Base-by-base conservation (phyloP, 179 eudicot species). In the Beta macrorhiza region DNA sequence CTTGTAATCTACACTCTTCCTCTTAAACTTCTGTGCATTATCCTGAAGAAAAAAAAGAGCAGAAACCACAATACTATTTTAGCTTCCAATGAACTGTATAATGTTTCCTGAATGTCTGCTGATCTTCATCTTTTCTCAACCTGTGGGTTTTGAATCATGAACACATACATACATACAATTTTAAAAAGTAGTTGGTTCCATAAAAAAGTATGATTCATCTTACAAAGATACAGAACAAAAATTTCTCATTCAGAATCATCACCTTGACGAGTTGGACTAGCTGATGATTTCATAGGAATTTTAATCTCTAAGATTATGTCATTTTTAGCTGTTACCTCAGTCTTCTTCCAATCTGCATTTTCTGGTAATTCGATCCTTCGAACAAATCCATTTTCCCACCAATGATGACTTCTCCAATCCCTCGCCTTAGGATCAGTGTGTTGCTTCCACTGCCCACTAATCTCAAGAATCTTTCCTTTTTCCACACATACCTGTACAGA, bases 371-470 rank as follows among this genome's bases (percentile, higher is more conserved):
- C 97, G 20, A 95, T 86, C 89, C 94, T 87, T 71, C 98, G 82
- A 29, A 95, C 97, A 47, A 73, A 93, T 32, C 98, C 98, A 70
- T 88, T 85, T 79, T 92, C 98, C 98, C 98, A 95, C 98, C 98
- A 95, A 58, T 89, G 83, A 57, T 85, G 75, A 70, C 89, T 90
- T 84, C 87, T 91, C 98, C 98, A 95, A 44, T 95, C 93, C 82
- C 86, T 90, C 11, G 87, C 45, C 75, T 74, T 85, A 5, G 83
- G n/a, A 12, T 86, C 86, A 1, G 15, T 74, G 16, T 84, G 89
- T 56, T 76, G 88, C 87, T 87, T 90, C 90, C 89, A 90, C 77
- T 82, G 89, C 73, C 97, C 97, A 71, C 92, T 88, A 17, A 95
- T 88, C 89, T 90, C 98, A 53, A 92, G 74, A 58, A 93, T 84